Percentiles rank a stretch among this genome's conserved stretches.
phyloP scores from a whole-genome alignment of 2,329 filamentous ascomycete species.

The Graphilbum sp. region DNA sequence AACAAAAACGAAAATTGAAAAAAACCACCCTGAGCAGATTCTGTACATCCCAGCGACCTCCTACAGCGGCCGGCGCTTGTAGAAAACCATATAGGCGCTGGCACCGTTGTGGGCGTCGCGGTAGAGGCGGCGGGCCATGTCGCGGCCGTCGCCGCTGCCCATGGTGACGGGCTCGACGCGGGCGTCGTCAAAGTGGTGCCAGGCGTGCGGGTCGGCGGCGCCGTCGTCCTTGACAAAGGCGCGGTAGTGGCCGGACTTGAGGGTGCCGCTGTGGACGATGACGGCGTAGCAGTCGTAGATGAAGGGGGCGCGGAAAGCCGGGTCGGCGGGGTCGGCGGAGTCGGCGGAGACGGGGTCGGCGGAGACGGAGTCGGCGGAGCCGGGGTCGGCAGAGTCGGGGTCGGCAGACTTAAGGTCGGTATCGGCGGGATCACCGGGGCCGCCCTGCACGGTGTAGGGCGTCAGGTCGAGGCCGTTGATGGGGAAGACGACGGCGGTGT shows the following conservation, averaged over 20 bases:
- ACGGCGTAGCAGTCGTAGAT: conserved; percentile 78
- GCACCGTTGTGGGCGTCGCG: conserved; percentile 6
- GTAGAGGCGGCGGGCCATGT: conserved; percentile 10
- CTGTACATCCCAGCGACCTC: no score
- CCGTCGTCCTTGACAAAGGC: conserved; percentile 47
- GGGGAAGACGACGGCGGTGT: conserved; percentile 59
- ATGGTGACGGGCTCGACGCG: conserved; percentile 9
- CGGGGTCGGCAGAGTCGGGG: background rate
- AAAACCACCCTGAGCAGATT: no score
- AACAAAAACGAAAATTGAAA: no score
- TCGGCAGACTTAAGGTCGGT: no score
- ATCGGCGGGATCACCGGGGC: no score
- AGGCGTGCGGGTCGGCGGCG: conserved; percentile 15
- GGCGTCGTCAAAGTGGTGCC: conserved; percentile 33
- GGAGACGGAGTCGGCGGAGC: background rate
- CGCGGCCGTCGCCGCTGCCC: conserved; percentile 9
- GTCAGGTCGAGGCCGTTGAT: conserved; percentile 48
- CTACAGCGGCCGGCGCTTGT: conserved; percentile 8
- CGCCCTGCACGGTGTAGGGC: conserved; percentile 19
- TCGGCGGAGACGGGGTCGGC: background rate
- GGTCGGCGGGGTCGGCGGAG: background rate
- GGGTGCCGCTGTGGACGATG: conserved; percentile 56
- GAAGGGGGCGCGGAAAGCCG: conserved; percentile 35
- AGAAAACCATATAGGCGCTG: conserved; percentile 12
- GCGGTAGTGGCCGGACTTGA: conserved; percentile 67